Conservation (phyloP, 495 filamentous ascomycete genomes). For the Bryoglossum gracile region DNA sequence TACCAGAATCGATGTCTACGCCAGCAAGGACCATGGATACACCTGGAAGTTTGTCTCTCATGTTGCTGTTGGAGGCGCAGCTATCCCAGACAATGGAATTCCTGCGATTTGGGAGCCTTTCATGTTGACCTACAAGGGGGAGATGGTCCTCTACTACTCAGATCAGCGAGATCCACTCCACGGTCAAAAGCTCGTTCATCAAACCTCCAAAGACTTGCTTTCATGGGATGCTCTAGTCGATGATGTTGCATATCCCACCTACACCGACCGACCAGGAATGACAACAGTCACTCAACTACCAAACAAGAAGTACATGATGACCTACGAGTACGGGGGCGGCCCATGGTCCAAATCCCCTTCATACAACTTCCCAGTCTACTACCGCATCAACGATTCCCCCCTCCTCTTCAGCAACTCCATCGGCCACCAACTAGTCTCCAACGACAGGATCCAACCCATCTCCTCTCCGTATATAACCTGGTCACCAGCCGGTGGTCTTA, state of each 20-base stretch:
- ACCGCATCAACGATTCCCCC: constrained; percentile 40
- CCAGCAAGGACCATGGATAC: constrained; percentile 45
- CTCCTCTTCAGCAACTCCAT: constrained; percentile 40
- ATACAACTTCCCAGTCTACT: constrained; percentile 47
- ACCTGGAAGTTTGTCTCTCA: constrained; percentile 62
- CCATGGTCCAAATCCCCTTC: constrained; percentile 27
- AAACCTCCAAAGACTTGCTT: constrained; percentile 43
- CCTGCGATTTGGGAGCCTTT: constrained; percentile 70
- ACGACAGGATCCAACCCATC: constrained; percentile 43
- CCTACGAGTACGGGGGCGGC: constrained; percentile 54
- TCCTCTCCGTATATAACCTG: constrained; percentile 50
- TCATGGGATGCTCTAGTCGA: constrained; percentile 52
- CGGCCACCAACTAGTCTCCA: constrained; percentile 37
- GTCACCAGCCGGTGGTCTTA: constrained; percentile 44
- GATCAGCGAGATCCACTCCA: constrained; percentile 59
- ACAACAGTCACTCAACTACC: constrained; percentile 48
- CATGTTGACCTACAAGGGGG: constrained; percentile 46
- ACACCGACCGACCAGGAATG: constrained; percentile 64
- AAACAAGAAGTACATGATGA: constrained; percentile 53
- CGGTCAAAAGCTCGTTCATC: constrained; percentile 59
- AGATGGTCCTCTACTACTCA: constrained; percentile 59
- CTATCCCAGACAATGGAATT: constrained; percentile 51
- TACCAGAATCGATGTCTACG: constrained; percentile 65
- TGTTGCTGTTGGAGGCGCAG: constrained; percentile 56
- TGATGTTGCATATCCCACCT: constrained; percentile 52